Conservation (phyloP, 495 filamentous ascomycete species). For the Amorphotheca resinae region DNA sequence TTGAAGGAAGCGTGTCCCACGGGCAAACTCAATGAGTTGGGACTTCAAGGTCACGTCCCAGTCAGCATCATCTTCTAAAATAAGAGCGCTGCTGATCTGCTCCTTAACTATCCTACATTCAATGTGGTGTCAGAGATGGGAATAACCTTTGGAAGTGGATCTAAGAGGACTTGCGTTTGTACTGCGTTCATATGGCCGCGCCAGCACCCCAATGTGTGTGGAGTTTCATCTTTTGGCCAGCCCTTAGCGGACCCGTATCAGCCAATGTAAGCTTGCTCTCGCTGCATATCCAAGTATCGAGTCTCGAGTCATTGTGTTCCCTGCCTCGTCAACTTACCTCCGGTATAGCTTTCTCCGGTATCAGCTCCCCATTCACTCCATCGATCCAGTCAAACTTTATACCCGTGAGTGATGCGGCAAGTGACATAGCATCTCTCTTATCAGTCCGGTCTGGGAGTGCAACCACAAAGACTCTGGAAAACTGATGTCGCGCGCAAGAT, state of each 20-base stretch:
- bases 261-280: no score
- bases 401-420: neutral
- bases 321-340: constrained; percentile 10
- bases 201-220: constrained; percentile 23
- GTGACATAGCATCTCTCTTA: neutral
- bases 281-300: no score
- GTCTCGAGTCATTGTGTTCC: constrained; percentile 17
- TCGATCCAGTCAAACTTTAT: constrained; percentile 24
- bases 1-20: constrained; percentile 8
- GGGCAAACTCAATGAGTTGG: constrained; percentile 34
- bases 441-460: neutral
- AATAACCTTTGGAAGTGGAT: neutral
- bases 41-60: constrained; percentile 41
- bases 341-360: constrained; percentile 24
- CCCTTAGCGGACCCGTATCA: neutral
- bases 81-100: constrained; percentile 25
- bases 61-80: constrained; percentile 46
- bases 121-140: neutral
- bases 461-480: neutral
- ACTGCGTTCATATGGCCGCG: constrained; percentile 27
- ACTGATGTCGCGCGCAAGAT: neutral
- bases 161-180: constrained; percentile 19
- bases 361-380: constrained; percentile 23
- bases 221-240: neutral
- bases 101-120: neutral